Conservation (phyloP, 306 rosid species). For the Ormosia emarginata region DNA sequence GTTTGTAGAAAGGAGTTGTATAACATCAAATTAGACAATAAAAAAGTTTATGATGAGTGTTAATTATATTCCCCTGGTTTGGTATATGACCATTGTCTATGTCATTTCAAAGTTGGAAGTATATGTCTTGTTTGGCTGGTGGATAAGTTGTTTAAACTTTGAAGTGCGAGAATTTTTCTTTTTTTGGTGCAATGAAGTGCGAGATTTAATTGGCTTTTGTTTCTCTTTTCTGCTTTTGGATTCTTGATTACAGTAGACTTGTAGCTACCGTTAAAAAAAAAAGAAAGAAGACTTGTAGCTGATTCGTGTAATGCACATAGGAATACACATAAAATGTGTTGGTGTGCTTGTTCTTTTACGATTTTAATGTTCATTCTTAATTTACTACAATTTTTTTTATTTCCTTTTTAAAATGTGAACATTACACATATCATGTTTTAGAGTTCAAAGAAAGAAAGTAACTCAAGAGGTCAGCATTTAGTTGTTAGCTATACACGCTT, state of each 20-base stretch:
- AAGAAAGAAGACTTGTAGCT: neutral
- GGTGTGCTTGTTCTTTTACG: neutral
- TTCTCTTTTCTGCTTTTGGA: slow-evolving; percentile 29
- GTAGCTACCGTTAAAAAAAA: neutral
- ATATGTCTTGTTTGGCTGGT: slow-evolving; percentile 23
- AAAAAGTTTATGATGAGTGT: slow-evolving; percentile 34
- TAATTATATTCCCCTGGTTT: slow-evolving; percentile 39
- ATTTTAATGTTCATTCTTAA: neutral
- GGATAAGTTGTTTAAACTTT: slow-evolving; percentile 30
- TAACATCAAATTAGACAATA: slow-evolving; percentile 37
- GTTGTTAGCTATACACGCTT: neutral
- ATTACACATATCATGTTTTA: neutral
- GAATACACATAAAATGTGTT: neutral
- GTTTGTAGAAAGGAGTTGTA: slow-evolving; percentile 44
- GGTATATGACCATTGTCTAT: slow-evolving; percentile 27
- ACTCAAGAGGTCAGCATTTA: too few relatives aligned
- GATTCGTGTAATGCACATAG: neutral
- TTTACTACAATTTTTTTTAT: neutral
- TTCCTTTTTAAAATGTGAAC: neutral
- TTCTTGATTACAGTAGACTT: neutral
- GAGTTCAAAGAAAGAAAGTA: neutral
- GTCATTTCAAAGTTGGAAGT: slow-evolving; percentile 18
- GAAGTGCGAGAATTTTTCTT: neutral
- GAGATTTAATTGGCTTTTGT: slow-evolving; percentile 11
- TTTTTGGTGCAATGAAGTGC: neutral